A percentile compares a stretch with the other conserved stretches of the same genome.
These are phyloP conservation scores for Styphnolobium japonicum DNA, from an alignment of 306 rosid species.

Conservation along the genomic window DNA sequence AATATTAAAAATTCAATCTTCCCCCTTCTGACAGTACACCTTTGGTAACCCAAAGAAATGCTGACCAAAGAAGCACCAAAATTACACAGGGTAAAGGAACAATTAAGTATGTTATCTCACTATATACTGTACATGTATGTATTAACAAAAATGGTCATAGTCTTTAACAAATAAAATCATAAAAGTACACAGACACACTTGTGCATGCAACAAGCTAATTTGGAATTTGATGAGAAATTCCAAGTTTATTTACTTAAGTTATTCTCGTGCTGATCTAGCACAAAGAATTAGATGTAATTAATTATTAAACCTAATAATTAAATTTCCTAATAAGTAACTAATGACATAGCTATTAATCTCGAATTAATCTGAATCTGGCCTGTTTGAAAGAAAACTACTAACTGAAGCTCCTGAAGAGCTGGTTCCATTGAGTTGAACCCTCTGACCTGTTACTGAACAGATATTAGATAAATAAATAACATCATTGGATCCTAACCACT, in stretches of 20 bases:
- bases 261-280: not conserved
- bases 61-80: not conserved
- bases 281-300: too few species aligned
- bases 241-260: not conserved
- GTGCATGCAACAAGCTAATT: not conserved
- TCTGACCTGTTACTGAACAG: not conserved
- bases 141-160: not conserved
- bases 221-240: not conserved
- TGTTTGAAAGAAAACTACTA: not conserved
- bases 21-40: not conserved
- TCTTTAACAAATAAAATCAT: not conserved
- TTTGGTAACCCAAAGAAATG: not conserved
- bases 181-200: not conserved
- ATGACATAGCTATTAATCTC: not conserved
- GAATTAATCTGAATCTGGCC: not conserved
- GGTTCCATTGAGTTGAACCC: not conserved
- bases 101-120: not conserved
- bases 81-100: not conserved
- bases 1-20: not conserved
- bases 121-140: not conserved
- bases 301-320: too few species aligned
- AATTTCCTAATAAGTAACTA: not conserved
- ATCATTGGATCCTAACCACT: not conserved
- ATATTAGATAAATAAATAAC: too few species aligned
- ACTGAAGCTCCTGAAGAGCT: not conserved